Conservation (phyloP, 345 rosid genomes). For the Arabidopsis arenosa region DNA sequence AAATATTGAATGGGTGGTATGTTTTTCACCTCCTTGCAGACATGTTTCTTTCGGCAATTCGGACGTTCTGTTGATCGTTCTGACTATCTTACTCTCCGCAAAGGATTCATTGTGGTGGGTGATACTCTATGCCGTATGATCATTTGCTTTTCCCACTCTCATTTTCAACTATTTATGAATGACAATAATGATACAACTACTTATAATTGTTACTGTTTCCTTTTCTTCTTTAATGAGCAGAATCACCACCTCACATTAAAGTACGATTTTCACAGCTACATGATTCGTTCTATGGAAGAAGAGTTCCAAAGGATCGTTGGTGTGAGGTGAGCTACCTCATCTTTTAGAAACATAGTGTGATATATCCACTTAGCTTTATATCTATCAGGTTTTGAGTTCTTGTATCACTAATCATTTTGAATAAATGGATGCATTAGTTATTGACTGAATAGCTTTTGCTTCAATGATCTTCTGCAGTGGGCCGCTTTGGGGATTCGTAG, state of each 20-base stretch:
- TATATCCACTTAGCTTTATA: constrained; percentile 1
- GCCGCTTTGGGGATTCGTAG: constrained; percentile 94
- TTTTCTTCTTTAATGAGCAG: constrained; percentile 52
- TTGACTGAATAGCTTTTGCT: background rate
- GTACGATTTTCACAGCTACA: constrained; percentile 94
- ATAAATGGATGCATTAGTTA: too few species aligned
- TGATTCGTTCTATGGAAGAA: constrained; percentile 99
- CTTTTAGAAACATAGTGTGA: background rate
- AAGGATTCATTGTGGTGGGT: constrained; percentile 81
- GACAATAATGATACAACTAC: constrained; percentile 2
- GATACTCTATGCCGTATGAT: constrained; percentile 31
- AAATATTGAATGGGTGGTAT: background rate
- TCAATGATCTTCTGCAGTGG: constrained; percentile 63
- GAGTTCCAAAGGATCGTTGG: constrained; percentile 95
- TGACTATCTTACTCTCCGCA: constrained; percentile 88
- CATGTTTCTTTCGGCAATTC: constrained; percentile 91
- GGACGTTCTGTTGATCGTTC: constrained; percentile 84
- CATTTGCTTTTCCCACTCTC: constrained; percentile 29
- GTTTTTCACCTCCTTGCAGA: constrained; percentile 50
- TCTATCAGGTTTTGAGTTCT: too few species aligned
- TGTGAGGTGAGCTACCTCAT: constrained; percentile 64
- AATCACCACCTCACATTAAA: constrained; percentile 74
- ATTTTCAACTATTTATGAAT: constrained; percentile 1
- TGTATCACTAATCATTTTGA: too few species aligned
- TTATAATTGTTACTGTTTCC: background rate